Conservation (phyloP, 345 rosid species). For the Murraya paniculata region DNA sequence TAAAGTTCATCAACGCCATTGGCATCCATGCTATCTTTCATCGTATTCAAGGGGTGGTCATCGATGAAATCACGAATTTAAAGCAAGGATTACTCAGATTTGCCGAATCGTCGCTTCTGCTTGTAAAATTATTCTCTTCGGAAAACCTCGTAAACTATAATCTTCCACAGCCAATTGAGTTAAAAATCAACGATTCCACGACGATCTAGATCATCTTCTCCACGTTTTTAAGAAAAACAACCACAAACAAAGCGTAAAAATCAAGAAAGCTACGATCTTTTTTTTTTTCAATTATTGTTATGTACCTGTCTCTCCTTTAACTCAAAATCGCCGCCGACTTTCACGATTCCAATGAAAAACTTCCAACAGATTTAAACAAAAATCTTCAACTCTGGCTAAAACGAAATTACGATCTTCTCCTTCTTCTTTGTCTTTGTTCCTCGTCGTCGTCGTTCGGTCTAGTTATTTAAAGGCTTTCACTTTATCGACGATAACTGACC, state of each 20-base stretch:
- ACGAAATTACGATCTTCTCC: background rate
- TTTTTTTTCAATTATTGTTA: too few relatives aligned
- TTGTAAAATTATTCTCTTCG: background rate
- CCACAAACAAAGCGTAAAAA: slow-evolving; percentile 37
- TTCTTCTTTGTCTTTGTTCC: background rate
- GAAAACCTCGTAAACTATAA: background rate
- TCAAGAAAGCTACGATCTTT: slow-evolving; percentile 35
- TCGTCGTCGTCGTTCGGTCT: background rate
- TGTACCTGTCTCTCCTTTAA: background rate
- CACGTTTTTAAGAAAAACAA: slow-evolving; percentile 13
- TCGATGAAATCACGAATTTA: background rate
- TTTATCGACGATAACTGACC: slow-evolving; percentile 6
- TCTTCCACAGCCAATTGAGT: background rate
- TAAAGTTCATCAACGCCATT: slow-evolving; percentile 12
- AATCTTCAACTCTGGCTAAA: slow-evolving; percentile 11
- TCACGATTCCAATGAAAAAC: background rate
- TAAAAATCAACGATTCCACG: background rate
- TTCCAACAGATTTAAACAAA: slow-evolving; percentile 7
- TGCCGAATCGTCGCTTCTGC: too few relatives aligned
- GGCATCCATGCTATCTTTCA: slow-evolving; percentile 1
- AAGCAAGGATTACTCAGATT: background rate
- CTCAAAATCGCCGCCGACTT: slow-evolving; percentile 9
- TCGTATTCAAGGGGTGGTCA: background rate
- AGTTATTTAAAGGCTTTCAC: slow-evolving; percentile 1
- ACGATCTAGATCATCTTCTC: background rate